Evolutionary conservation across 2,329 filamentous ascomycete species (phyloP), one percentile per base, ranked within the genome.

Genomic region (Stemphylium lycopersici): DNA sequence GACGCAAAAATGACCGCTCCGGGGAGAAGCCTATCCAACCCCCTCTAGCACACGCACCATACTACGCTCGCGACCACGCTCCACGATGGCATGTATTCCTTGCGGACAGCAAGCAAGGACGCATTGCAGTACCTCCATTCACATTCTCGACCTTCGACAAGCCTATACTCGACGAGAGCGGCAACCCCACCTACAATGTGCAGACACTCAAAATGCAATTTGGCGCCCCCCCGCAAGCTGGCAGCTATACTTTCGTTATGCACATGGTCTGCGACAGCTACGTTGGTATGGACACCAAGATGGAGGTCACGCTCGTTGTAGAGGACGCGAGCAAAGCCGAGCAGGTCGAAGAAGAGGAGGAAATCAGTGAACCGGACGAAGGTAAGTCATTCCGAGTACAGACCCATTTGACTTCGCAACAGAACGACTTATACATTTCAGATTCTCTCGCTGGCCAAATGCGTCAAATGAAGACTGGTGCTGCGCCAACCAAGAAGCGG

Each of bases 161-260:
- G 79, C 90, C 91, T 26, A 87, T 97, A 29, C 90, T 95, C 61
- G 87, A 90, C 65, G 87, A 86, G 36, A 83, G 87, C 58, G 91
- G 90, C 66, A 90, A 90, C 72, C 93, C 93, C 2, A 98, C 95
- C 2, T 99, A 91, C 79, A 89, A 93, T 68, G 88, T 99, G 79
- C 93, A 98, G 76, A 99, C 95, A 3, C 82, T 98, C 69, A 98
- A 96, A 82, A 93, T 96, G 75, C 91, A 97, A 75, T 99, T 99
- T 76, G 91, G 93, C 62, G 93, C 95, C 1, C 95, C 95, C 38
- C 92, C 93, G 20, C 90, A 96, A 73, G 85, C 91, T 4, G 95
- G 93, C 40, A 89, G 93, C 75, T 99, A 96, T 79, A 93, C 90
- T 1, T 99, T 99, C 73, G 89, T 92, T 57, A 90, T 98, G 87